phyloP scores from a whole-genome alignment of 352 stramenopile genomes.

The Blastocystis sp. region DNA sequence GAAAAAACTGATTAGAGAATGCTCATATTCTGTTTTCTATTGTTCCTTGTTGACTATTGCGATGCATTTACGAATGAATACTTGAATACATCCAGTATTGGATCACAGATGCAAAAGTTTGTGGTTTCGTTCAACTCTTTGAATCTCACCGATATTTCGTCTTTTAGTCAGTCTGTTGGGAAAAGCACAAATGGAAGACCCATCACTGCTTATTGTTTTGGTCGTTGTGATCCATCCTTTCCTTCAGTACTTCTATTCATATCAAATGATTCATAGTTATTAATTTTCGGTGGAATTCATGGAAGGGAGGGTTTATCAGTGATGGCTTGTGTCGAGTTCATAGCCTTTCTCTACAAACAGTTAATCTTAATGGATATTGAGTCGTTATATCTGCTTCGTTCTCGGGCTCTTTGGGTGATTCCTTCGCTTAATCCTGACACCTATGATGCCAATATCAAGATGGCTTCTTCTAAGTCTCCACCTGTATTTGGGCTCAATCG shows the following conservation, averaged over 20 bases:
- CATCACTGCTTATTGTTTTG: conserved; percentile 41
- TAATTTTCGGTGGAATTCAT: conserved; percentile 45
- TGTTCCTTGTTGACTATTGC: no score
- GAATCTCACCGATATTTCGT: background rate
- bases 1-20: background rate
- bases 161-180: background rate
- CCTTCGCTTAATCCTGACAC: conserved; percentile 43
- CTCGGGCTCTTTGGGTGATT: conserved; percentile 28
- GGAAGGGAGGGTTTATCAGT: conserved; percentile 13
- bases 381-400: background rate
- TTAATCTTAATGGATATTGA: background rate
- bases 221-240: background rate
- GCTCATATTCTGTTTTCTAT: background rate
- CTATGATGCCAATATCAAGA: conserved; percentile 11
- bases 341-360: background rate
- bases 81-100: background rate
- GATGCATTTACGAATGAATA: background rate
- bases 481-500: background rate
- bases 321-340: background rate
- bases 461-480: background rate
- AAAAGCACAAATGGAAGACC: background rate
- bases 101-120: background rate
- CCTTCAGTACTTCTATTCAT: background rate
- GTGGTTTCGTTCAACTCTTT: background rate
- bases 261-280: background rate